These are phyloP conservation scores for Metschnikowia reukaufii DNA, from an alignment of 805 yeast genomes.

Conservation along the genomic window DNA sequence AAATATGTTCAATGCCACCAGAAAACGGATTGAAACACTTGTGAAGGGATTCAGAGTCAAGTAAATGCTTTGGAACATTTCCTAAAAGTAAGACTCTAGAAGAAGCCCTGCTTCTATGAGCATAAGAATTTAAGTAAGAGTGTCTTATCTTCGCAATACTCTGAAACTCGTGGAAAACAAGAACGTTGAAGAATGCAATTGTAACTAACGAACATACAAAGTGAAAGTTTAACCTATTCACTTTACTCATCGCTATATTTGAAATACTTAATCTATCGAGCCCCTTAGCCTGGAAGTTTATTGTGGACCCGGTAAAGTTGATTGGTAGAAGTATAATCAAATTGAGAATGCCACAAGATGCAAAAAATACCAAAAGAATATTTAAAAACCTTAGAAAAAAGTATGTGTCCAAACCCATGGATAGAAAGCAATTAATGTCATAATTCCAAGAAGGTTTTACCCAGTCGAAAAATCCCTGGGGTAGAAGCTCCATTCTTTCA, in stretches of 20 bases:
- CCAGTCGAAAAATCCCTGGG: conserved; percentile 57
- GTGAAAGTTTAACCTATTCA: conserved; percentile 57
- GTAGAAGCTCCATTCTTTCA: conserved; percentile 38
- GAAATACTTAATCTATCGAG: conserved; percentile 72
- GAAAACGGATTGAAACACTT: conserved; percentile 44
- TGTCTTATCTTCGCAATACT: conserved; percentile 51
- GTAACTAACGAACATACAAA: conserved; percentile 57
- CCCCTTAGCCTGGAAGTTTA: conserved; percentile 40
- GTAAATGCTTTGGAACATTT: conserved; percentile 43
- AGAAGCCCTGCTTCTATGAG: conserved; percentile 24
- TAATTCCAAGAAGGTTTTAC: conserved; percentile 41
- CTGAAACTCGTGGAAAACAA: conserved; percentile 57
- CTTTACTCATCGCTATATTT: conserved; percentile 56
- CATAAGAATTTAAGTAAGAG: conserved; percentile 32
- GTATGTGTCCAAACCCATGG: conserved; percentile 71
- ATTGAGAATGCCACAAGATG: conserved; percentile 51
- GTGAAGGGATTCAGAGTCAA: conserved; percentile 26
- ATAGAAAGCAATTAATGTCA: conserved; percentile 44
- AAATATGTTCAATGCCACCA: conserved; percentile 54
- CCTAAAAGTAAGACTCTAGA: conserved; percentile 42
- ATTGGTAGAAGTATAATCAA: conserved; percentile 65
- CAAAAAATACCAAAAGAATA: conserved; percentile 51
- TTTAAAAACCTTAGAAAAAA: conserved; percentile 64
- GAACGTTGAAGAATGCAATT: conserved; percentile 54
- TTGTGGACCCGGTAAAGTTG: conserved; percentile 47